Evolutionary conservation across 306 rosid species (phyloP).

Genomic region (Corylus heterophylla): DNA sequence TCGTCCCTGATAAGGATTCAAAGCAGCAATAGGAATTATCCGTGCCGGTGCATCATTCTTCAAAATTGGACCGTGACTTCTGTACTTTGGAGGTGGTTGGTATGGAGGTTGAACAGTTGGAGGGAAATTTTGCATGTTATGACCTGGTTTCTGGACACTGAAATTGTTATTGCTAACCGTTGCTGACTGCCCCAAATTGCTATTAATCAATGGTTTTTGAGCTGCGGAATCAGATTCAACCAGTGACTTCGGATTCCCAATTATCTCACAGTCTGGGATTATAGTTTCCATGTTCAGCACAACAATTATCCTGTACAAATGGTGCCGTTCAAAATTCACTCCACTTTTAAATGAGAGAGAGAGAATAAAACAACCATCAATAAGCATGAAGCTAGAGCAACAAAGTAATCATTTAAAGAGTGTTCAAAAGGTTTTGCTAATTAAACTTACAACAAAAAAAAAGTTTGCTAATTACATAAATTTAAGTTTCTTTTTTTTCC

Average conservation of each 20-base stretch:
- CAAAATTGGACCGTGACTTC: slow-evolving; percentile 65
- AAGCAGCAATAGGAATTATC: slow-evolving; percentile 77
- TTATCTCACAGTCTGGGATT: slow-evolving; percentile 62
- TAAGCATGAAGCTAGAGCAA: slow-evolving; percentile 1
- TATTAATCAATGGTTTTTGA: slow-evolving; percentile 34
- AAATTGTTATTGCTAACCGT: slow-evolving; percentile 31
- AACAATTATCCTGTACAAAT: slow-evolving; percentile 65
- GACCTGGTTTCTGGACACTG: slow-evolving; percentile 37
- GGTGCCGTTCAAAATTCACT: slow-evolving; percentile 10
- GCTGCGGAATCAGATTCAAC: slow-evolving; percentile 45
- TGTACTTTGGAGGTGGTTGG: slow-evolving; percentile 82
- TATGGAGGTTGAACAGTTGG: slow-evolving; percentile 85
- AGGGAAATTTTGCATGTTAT: slow-evolving; percentile 52
- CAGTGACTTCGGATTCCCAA: slow-evolving; percentile 69
- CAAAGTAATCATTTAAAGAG: slow-evolving; percentile 1
- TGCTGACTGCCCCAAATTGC: slow-evolving; percentile 36
- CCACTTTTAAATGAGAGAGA: background rate
- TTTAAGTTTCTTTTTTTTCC: slow-evolving; percentile 9
- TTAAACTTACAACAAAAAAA: background rate
- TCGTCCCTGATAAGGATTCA: slow-evolving; percentile 94
- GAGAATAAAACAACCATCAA: background rate
- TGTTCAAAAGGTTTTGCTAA: background rate
- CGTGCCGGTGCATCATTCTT: slow-evolving; percentile 97
- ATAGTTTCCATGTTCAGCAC: slow-evolving; percentile 87
- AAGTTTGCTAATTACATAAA: slow-evolving; percentile 17